Base-by-base conservation (phyloP, 768 basidiomycete genomes). In the Psilocybe sp. region DNA sequence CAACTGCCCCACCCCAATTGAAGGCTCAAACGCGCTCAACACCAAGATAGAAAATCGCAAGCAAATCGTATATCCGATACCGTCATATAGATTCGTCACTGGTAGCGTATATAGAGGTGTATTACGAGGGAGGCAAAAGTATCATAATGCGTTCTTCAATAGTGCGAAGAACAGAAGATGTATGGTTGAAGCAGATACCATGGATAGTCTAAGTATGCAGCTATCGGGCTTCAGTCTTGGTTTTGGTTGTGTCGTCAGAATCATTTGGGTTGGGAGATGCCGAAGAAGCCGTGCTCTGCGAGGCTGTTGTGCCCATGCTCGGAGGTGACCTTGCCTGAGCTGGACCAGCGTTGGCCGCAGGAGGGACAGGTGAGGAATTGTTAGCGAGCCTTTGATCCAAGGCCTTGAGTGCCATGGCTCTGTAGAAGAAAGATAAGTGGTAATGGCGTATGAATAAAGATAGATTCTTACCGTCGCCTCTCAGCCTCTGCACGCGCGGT, bases 401-500 rank as follows among this genome's bases (percentile, higher is more conserved):
- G 3, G 97, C 97, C 67, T 98, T 97, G 60, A 99, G 73, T 28
- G 97, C 97, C 76, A 99, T 82, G 1, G 95, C 93, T 58, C 96
- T 97, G 61, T 19, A 52, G 47, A 50, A 28, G 49, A 47, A 19
- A 61, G 11, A 53, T 32, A 49, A 36, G 16, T 5, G 33, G 15
- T n/a, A 40, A 14, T 18, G 16, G 13, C 14, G 34, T 45, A 35
- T 20, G n/a, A 33, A 35, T 18, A 33, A 19, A 15, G 34, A 13
- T 36, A 20, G 37, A 47, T 13, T 65, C 81, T 49, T 54, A 94
- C 94, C 96, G 81, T 73, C 96, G 75, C 52, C 97, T 77, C 72
- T 99, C 97, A 15, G 97, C 97, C 69, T 99, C 97, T 16, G 97
- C 97, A 32, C 97, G 80, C 15, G 93, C 86, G 62, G 86, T 89